Percentiles rank a stretch among this genome's conserved stretches.
phyloP scores from a whole-genome alignment of 768 basidiomycete species.

The Tubosaeta sp. region DNA sequence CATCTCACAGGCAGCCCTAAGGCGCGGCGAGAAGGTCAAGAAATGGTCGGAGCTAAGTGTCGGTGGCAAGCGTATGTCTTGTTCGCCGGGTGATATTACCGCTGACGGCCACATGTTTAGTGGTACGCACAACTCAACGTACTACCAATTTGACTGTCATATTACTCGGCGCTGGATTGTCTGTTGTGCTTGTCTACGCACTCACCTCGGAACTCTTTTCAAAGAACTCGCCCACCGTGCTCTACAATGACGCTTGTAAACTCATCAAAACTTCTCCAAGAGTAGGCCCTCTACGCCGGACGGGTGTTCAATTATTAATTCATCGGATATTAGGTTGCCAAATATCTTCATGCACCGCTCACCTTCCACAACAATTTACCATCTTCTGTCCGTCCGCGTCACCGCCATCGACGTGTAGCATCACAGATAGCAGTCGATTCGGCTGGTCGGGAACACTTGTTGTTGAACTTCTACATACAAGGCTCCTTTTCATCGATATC shows the following conservation, averaged over 20 bases:
- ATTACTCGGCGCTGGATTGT: constrained; percentile 76
- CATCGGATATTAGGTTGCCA: constrained; percentile 48
- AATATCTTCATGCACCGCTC: constrained; percentile 63
- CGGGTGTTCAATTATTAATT: not conserved
- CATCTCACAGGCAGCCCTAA: constrained; percentile 51
- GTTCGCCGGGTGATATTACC: not conserved
- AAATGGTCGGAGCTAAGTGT: constrained; percentile 79
- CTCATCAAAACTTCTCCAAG: constrained; percentile 43
- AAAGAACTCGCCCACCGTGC: constrained; percentile 81
- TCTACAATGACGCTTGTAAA: constrained; percentile 61
- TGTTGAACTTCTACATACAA: constrained; percentile 79
- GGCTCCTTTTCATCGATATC: constrained; percentile 39
- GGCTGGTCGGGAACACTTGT: constrained; percentile 75
- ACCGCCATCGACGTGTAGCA: constrained; percentile 76
- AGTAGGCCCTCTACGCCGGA: constrained; percentile 28
- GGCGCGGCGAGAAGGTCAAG: constrained; percentile 51
- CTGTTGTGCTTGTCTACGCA: constrained; percentile 68
- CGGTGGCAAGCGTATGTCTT: constrained; percentile 62
- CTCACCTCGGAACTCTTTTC: constrained; percentile 82
- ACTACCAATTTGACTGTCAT: constrained; percentile 52
- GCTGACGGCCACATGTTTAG: constrained; percentile 4
- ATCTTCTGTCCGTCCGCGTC: constrained; percentile 67
- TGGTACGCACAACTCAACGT: constrained; percentile 40
- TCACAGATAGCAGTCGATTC: constrained; percentile 74
- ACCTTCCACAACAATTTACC: constrained; percentile 82